Conservation (phyloP, 2,329 filamentous ascomycete species). For the Clarireedia homoeocarpa region DNA sequence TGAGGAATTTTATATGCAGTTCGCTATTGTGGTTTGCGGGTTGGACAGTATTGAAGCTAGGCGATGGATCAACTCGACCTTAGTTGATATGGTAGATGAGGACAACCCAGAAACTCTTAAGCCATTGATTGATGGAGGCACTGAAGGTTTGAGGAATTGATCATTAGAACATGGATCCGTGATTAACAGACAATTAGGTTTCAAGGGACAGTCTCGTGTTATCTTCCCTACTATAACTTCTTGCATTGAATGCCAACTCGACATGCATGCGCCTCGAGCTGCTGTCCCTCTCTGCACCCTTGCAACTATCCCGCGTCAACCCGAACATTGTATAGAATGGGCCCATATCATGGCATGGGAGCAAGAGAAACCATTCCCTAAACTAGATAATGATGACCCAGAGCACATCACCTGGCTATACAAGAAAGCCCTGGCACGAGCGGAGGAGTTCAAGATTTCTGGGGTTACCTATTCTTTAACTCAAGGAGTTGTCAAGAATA, state of each 20-base stretch:
- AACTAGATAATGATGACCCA: conserved; percentile 90
- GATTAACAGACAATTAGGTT: conserved; percentile 41
- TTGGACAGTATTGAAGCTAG: conserved; percentile 94
- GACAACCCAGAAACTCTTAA: conserved; percentile 80
- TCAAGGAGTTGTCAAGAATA: conserved; percentile 97
- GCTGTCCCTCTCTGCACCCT: conserved; percentile 94
- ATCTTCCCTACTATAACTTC: conserved; percentile 88
- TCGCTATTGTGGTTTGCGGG: conserved; percentile 87
- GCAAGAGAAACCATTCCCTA: conserved; percentile 70
- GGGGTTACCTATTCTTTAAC: conserved; percentile 95
- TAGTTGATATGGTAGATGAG: conserved; percentile 82
- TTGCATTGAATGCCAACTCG: conserved; percentile 95
- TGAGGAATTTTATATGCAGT: conserved; percentile 94
- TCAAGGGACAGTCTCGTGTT: conserved; percentile 94
- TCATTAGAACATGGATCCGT: background rate
- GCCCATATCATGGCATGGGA: conserved; percentile 98
- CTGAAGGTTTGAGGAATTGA: conserved; percentile 54
- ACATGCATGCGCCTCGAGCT: conserved; percentile 97
- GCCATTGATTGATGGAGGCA: conserved; percentile 92
- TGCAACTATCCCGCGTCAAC: conserved; percentile 91
- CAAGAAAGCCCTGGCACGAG: conserved; percentile 71
- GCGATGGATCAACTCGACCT: conserved; percentile 95
- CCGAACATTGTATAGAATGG: conserved; percentile 98
- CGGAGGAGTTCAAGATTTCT: conserved; percentile 79
- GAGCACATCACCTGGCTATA: conserved; percentile 98